These are phyloP conservation scores for Gaertneriomyces semiglobifer DNA, from an alignment of 192 early-diverging fungal genomes.

Conservation along the genomic window DNA sequence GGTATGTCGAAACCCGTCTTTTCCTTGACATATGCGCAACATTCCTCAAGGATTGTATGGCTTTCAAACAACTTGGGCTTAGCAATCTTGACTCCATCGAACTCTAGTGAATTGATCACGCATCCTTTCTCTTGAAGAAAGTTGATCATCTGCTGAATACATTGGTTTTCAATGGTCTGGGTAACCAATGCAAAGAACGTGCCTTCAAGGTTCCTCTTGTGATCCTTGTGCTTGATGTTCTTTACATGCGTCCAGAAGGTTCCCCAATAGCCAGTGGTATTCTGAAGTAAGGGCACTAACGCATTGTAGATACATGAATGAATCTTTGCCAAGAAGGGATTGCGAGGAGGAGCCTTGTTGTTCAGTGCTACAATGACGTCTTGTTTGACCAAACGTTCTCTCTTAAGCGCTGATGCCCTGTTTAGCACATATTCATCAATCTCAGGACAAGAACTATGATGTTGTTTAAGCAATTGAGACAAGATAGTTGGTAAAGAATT, in stretches of 20 bases:
- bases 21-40: slow-evolving; percentile 2
- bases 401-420: not conserved
- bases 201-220: slow-evolving; percentile 1
- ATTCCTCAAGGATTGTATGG: not conserved
- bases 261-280: not conserved
- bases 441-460: not conserved
- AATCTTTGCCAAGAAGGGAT: slow-evolving; percentile 2
- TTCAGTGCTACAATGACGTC: slow-evolving; percentile 2
- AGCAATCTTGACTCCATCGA: not conserved
- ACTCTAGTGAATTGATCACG: not conserved
- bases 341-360: too few species aligned
- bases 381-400: not conserved
- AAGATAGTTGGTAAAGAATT: not conserved
- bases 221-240: not conserved
- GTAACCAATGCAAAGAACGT: not conserved
- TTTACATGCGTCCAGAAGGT: not conserved
- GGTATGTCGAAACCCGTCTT: too few species aligned
- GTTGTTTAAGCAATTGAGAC: not conserved
- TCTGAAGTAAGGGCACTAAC: not conserved
- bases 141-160: not conserved
- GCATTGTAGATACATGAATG: not conserved
- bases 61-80: not conserved
- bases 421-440: slow-evolving; percentile 5
- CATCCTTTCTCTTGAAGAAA: not conserved
- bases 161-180: slow-evolving; percentile 4